Evolutionary conservation across 1,284 basidiomycete genomes (phyloP), one percentile per base, ranked within the genome.

Genomic region (Boletus subluridellus): DNA sequence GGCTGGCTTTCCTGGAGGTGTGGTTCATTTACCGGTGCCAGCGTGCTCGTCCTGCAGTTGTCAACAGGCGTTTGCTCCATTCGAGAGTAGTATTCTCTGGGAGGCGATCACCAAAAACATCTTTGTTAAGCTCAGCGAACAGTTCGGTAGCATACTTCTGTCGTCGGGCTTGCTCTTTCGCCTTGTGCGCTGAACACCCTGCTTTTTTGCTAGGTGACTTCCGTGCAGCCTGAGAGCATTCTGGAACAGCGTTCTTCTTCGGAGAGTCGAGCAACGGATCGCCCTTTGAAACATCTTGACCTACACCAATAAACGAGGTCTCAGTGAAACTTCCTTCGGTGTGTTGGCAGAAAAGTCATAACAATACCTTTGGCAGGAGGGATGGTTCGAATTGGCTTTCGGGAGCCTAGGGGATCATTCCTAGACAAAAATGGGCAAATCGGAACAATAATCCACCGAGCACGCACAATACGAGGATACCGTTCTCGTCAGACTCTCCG

Each of bases 61-160:
- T 86, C 57, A 84, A 67, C 46, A 94, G 69, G 49, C 87, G 77
- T 56, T 84, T 86, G 65, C 80, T 93, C 92, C 92, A 94, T 44
- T 79, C 77, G 3, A 94, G 70, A 59, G 79, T 76, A 2, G 90
- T 87, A 12, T 81, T 74, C 14, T 73, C 67, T 3, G 91, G 89
- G 71, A 99, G 76, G 71, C 84, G 67, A 78, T 87, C 75, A 62
- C 87, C 74, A 78, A 98, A 82, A 76, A 98, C 83, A 72, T 80
- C 70, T 70, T 81, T 62, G 80, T 99, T 82, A 74, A 99, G 78
- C 80, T 95, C 86, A 62, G 84, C 66, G 78, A 98, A 87, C 75
- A 98, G 78, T n/a, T 81, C 65, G 34, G 79, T 72, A 1, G 87
- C 85, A 69, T 89, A 90, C 5, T 69, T 70, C 44, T 79, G 78